Conservation (phyloP, 1,139 yeast genomes). For the Pichia sorboxylosa region DNA sequence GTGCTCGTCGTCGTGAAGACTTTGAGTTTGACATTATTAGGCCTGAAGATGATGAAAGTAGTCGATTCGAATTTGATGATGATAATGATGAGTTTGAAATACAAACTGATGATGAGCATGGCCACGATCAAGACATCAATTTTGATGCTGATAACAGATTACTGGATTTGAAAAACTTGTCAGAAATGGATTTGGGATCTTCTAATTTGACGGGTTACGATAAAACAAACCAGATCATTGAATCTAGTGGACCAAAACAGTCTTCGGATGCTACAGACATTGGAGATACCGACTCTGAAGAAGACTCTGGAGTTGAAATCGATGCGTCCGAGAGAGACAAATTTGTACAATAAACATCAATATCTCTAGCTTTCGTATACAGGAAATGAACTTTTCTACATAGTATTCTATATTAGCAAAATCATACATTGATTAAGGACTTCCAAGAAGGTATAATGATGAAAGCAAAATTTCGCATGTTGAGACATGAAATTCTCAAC, state of each 20-base stretch:
- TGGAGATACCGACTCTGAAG: constrained; percentile 3
- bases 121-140: neutral
- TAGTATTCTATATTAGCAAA: too few species aligned
- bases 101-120: constrained; percentile 2
- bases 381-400: too few species aligned
- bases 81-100: constrained; percentile 1
- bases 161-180: neutral
- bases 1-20: constrained; percentile 58
- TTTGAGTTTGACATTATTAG: constrained; percentile 72
- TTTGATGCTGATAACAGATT: constrained; percentile 4
- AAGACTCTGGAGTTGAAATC: neutral
- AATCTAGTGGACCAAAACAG: constrained; percentile 3
- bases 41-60: constrained; percentile 42
- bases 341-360: too few species aligned
- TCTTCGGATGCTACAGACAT: constrained; percentile 1
- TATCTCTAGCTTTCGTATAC: too few species aligned
- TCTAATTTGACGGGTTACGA: constrained; percentile 5
- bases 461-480: too few species aligned
- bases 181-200: constrained; percentile 9
- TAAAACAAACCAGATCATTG: constrained; percentile 4
- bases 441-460: too few species aligned
- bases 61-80: constrained; percentile 13
- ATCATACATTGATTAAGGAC: too few species aligned
- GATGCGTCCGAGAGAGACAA: neutral
- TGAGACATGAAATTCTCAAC: too few species aligned